Base-by-base conservation (phyloP, 768 basidiomycete species). In the Boletus rufocinnamomeus region DNA sequence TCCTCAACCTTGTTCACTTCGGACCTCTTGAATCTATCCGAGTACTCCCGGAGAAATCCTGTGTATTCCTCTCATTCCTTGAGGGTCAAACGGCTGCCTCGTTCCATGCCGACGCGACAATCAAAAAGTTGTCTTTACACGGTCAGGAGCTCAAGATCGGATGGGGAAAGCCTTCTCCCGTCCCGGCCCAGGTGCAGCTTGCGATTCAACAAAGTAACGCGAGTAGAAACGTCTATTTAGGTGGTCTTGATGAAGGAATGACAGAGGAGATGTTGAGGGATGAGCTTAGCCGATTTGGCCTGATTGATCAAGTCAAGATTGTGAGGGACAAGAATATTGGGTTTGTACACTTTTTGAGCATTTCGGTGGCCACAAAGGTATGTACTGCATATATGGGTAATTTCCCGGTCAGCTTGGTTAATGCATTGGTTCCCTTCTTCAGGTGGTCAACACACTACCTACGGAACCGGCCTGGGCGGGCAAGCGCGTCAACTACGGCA, bases 301-400 rank as follows among this genome's bases (percentile, higher is more conserved):
- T 96, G 30, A 98, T 99, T 67, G 97, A 99, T 75, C 96, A 98
- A 73, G 95, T 99, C 72, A 99, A 99, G 84, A 98, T 99, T 69
- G 97, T 98, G 52, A 79, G 96, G 60, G 97, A 99, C 79, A 98
- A 98, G 83, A 97, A 97, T 69, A 98, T 98, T 57, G 97, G 95
- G 3, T 99, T 99, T 72, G 95, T 99, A 21, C 97, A 99, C 75
- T 98, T 98, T 80, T 79, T 99, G 69, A 93, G 91, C 72, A 97
- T 99, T 72, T 83, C 90, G 23, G 85, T 92, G 43, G 97, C 97
- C 17, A 95, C 91, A 63, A 98, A 98, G 90, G 93, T 93, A 54
- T 10, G 81, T 74, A 19, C 1, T 19, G 30, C 38, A 10, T 58
- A 28, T 61, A 51, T 62, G 43, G 46, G 28, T 6, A 5, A 25